Evolutionary conservation across 2,329 filamentous ascomycete species (phyloP), one percentile per base, ranked within the genome.

Genomic region (Calonectria pseudoturangicola): DNA sequence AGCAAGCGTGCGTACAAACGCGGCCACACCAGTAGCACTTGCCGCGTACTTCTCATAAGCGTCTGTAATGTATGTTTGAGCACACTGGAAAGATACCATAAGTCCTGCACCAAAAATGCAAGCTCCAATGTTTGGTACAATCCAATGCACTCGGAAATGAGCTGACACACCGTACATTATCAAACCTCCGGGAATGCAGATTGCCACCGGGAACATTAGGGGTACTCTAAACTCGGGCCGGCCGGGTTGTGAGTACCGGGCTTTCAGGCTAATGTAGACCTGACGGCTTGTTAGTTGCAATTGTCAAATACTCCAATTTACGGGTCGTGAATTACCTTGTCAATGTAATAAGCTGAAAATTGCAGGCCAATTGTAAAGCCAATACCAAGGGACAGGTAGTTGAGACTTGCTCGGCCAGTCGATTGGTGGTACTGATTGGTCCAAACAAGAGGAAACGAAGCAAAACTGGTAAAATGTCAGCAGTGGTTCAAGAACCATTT

Each of bases 11-110:
- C 90, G 84, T 36, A 91, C 83, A 3, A 92, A 87, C 0, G 89
- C 88, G 15, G 88, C 88, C 0, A 89, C 90, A 0, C 89, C 90
- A 50, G 89, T 87, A 0, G 84, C 83, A 9, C 82, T 84, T 2
- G 84, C 84, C 0, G 83, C 81, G 66, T 83, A 83, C 39, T 79
- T 77, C 65, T 82, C 82, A 70, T 85, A 85, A 7, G 88, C 89
- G 56, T 92, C 90, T 13, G 91, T 87, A 2, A 91, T 85, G 68
- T 92, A 92, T 0, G 89, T 89, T 74, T 90, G 88, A 41, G 89
- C 87, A 28, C 89, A 89, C 79, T 90, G 89, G 73, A 92, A 93
- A 0, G 87, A 85, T 0, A 89, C 84, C 58, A 92, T 88, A 66
- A 90, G 87, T 0, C 90, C 90, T 0, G 87, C 82, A 0, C 89